These are phyloP conservation scores for Neofusicoccum kwambonambiense DNA, from an alignment of 2,329 filamentous ascomycete species.

Conservation along the genomic window DNA sequence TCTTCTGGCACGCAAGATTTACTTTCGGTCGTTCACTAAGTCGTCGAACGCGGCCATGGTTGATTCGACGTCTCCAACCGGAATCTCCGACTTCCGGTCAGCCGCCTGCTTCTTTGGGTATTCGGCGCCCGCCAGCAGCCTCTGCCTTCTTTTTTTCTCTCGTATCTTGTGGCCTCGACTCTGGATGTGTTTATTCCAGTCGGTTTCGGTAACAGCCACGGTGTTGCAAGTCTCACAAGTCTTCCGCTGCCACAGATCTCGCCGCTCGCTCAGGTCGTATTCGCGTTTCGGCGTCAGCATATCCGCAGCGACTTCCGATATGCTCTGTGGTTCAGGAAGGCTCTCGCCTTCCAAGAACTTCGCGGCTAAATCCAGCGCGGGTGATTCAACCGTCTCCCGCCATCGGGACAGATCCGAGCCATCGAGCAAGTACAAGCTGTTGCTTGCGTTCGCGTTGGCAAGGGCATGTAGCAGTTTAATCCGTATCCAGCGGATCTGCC, in stretches of 20 bases:
- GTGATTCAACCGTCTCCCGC: constrained; percentile 60
- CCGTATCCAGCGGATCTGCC: constrained; percentile 83
- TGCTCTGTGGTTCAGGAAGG: constrained; percentile 52
- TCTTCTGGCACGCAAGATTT: background rate
- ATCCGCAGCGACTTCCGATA: constrained; percentile 58
- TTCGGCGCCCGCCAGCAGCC: background rate
- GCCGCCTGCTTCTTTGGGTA: background rate
- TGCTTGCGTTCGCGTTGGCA: constrained; percentile 51
- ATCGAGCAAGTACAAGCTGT: constrained; percentile 75
- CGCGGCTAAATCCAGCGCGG: constrained; percentile 61
- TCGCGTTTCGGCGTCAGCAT: constrained; percentile 57
- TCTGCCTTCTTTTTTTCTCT: constrained; percentile 29
- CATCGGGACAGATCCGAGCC: constrained; percentile 68
- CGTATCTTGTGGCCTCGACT: constrained; percentile 53
- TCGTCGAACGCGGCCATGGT: background rate
- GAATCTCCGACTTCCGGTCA: background rate
- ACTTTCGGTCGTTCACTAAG: background rate
- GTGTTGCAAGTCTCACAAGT: constrained; percentile 71
- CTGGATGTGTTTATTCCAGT: constrained; percentile 58
- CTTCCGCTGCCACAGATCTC: constrained; percentile 50
- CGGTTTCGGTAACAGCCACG: constrained; percentile 54
- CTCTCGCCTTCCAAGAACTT: constrained; percentile 58
- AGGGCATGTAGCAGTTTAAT: constrained; percentile 75
- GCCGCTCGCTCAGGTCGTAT: constrained; percentile 44
- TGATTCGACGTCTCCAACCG: background rate